Base-by-base conservation (phyloP, 108 stramenopile species). In the Cyclotella atomus region DNA sequence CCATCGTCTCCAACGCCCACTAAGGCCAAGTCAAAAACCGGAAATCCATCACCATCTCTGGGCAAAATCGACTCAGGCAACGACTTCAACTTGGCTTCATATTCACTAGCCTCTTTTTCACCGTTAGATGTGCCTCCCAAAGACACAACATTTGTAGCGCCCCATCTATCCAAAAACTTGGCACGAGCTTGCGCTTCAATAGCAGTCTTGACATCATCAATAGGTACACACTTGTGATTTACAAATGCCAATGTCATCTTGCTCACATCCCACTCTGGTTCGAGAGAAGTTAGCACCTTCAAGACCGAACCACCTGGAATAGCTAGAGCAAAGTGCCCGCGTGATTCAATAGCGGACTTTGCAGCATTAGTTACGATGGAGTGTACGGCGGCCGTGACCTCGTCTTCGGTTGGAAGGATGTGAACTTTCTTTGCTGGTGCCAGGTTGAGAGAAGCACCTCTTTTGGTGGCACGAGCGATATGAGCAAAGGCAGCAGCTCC, bases 1-100 rank as follows among this genome's bases (percentile, higher is more conserved):
- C 93, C 93, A 65, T 95, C 91, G 53, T 92, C 91, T 0, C 91
- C 93, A 15, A 95, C 91, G 0, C 93, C 93, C 34, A 95, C 79
- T 44, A 95, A 76, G 6, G 81, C 75, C 49, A 95, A 61, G 79
- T 95, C 93, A 74, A 95, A 95, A 9, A 88, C 33, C 16, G 93
- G 93, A 30, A 91, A 81, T 2, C 89, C 91, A 64, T 81, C 73
- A 1, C 14, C 75, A 60, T 85, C 85, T 3, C 82, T 59, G 7
- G 90, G 87, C 49, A 89, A 45, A n/a, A 76, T 69, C 2, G 70
- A 47, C 30, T 64, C 76, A 0, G 78, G n/a, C 27, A 88, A 20
- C 0, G 65, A 71, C 38, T 71, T 68, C 43, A 91, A 25, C 63
- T 88, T 87, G 10, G 65, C 24, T 60, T 90, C 83, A 63, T 94